Evolutionary conservation across 1,284 basidiomycete genomes (phyloP).

Genomic region (Cryptococcus depauperatus): DNA sequence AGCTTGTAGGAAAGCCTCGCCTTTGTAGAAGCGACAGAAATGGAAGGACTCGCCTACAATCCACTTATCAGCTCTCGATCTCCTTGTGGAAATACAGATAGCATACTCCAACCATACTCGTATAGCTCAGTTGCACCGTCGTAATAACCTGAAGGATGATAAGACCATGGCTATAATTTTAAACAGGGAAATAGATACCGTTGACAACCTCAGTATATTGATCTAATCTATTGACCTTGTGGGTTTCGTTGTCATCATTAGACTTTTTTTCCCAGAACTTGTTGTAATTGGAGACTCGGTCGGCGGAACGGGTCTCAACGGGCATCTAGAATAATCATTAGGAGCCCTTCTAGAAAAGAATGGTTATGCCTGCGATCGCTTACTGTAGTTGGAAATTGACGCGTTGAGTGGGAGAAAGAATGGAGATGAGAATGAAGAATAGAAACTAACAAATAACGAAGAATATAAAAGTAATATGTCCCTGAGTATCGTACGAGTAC

Average conservation of each 20-base stretch:
- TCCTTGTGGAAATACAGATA: not conserved
- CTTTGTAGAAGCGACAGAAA: conserved; percentile 96
- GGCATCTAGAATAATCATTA: conserved; percentile 23
- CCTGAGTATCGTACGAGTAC: not conserved
- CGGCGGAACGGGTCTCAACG: conserved; percentile 66
- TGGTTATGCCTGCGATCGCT: no score
- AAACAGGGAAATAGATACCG: conserved; percentile 53
- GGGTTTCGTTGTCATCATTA: conserved; percentile 58
- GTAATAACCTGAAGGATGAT: conserved; percentile 83
- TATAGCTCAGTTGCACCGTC: conserved; percentile 95
- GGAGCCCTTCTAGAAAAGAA: no score
- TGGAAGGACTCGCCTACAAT: conserved; percentile 79
- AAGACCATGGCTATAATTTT: no score
- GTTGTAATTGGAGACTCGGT: conserved; percentile 83
- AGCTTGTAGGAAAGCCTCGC: conserved; percentile 73
- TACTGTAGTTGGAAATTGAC: not conserved
- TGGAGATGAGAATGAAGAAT: not conserved
- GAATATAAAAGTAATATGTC: not conserved
- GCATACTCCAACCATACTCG: conserved; percentile 65
- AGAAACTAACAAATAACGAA: not conserved
- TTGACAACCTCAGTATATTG: conserved; percentile 93
- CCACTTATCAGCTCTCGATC: conserved; percentile 3
- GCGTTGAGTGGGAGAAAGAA: not conserved
- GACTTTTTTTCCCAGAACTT: conserved; percentile 90
- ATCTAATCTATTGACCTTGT: conserved; percentile 68